These are phyloP conservation scores for Metschnikowia koreensis DNA, from an alignment of 805 yeast genomes.

Conservation along the genomic window DNA sequence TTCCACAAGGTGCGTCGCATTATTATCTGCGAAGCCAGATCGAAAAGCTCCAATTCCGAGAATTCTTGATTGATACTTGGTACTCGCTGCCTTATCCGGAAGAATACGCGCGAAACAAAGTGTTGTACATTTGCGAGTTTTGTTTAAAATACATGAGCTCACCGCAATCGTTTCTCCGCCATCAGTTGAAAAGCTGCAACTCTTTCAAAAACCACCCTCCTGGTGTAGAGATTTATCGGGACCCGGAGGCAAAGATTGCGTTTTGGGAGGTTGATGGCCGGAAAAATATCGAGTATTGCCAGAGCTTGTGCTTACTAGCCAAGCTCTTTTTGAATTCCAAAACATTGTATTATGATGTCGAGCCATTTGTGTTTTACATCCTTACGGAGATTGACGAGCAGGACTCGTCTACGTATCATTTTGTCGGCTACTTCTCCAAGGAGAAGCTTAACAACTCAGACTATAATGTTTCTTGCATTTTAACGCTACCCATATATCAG, in stretches of 20 bases:
- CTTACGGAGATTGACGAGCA: conserved; percentile 62
- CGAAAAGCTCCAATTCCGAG: conserved; percentile 66
- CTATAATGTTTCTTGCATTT: conserved; percentile 85
- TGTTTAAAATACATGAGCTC: conserved; percentile 80
- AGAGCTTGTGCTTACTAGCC: conserved; percentile 84
- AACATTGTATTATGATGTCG: conserved; percentile 91
- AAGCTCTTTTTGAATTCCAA: conserved; percentile 88
- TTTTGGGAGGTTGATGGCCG: conserved; percentile 72
- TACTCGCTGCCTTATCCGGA: conserved; percentile 92
- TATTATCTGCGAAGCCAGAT: conserved; percentile 41
- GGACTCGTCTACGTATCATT: conserved; percentile 52
- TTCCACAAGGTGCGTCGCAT: conserved; percentile 18
- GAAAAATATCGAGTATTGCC: conserved; percentile 77
- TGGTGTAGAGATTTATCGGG: conserved; percentile 43
- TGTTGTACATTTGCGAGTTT: conserved; percentile 75
- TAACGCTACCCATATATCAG: conserved; percentile 86
- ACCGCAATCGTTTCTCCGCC: conserved; percentile 65
- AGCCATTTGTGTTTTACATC: conserved; percentile 88
- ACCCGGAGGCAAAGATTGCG: conserved; percentile 26
- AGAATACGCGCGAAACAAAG: conserved; percentile 62
- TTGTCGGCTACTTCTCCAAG: conserved; percentile 93
- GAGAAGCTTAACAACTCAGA: conserved; percentile 73
- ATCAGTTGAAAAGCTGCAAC: conserved; percentile 66
- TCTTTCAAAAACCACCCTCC: conserved; percentile 61
- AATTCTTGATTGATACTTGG: conserved; percentile 83